These are phyloP conservation scores for Tolypocladium nubicola DNA, from an alignment of 2,329 filamentous ascomycete species.

Conservation along the genomic window DNA sequence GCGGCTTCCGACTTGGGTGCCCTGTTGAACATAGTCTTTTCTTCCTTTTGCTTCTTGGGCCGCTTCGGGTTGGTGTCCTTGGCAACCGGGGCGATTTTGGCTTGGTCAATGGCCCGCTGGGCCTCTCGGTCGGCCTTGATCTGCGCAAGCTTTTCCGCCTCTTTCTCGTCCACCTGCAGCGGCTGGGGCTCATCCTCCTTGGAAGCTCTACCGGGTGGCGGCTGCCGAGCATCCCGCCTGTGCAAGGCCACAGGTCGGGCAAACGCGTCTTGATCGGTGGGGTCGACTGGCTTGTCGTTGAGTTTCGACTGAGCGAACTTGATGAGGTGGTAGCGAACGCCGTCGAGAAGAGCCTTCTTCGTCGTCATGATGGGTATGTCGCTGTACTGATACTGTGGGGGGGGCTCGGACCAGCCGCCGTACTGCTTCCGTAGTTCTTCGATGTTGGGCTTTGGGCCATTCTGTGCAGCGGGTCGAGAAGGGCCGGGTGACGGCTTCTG, in stretches of 20 bases:
- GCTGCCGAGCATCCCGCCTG: conserved; percentile 71
- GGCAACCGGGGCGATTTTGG: conserved; percentile 80
- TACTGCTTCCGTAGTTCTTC: conserved; percentile 34
- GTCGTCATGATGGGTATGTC: conserved; percentile 68
- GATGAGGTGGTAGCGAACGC: conserved; percentile 79
- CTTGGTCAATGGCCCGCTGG: conserved; percentile 75
- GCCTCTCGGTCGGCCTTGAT: conserved; percentile 70
- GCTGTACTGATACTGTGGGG: conserved; percentile 35
- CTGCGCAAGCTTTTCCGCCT: conserved; percentile 57
- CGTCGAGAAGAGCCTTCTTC: conserved; percentile 68
- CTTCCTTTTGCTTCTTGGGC: conserved; percentile 58
- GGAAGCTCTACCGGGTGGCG: conserved; percentile 49
- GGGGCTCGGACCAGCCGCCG: conserved; percentile 48
- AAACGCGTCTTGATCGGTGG: conserved; percentile 64
- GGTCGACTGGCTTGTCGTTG: conserved; percentile 54
- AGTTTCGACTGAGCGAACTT: conserved; percentile 55
- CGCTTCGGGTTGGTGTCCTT: conserved; percentile 43
- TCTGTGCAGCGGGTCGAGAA: conserved; percentile 11
- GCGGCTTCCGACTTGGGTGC: conserved; percentile 71
- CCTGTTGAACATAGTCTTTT: conserved; percentile 80
- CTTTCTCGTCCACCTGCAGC: conserved; percentile 41
- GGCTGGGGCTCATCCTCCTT: conserved; percentile 44
- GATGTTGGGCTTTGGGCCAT: conserved; percentile 22
- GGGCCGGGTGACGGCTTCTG: conserved; percentile 8
- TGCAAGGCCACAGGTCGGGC: conserved; percentile 81